Conservation (phyloP, 768 basidiomycete genomes). For the Suillus subluteus region DNA sequence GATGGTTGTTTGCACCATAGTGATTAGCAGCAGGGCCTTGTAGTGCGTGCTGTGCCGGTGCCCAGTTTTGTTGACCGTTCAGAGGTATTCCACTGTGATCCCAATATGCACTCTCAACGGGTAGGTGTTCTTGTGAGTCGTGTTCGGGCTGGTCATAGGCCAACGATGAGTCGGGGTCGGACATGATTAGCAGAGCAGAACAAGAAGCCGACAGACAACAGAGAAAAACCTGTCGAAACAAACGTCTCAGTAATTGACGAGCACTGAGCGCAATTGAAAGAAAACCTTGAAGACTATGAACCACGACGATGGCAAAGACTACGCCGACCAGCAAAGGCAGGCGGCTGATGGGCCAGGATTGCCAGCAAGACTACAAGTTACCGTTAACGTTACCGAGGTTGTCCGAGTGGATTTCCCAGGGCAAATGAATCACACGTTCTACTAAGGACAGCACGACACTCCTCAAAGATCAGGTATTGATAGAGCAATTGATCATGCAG, state of each 20-base stretch:
- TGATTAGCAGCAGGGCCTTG: slow-evolving; percentile 19
- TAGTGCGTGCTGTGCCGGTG: slow-evolving; percentile 9
- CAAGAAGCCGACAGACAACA: not conserved
- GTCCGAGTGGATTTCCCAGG: slow-evolving; percentile 9
- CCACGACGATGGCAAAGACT: not conserved
- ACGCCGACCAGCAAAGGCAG: not conserved
- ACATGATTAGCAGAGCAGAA: slow-evolving; percentile 26
- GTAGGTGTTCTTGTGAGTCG: slow-evolving; percentile 15
- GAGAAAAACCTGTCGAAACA: slow-evolving; percentile 7
- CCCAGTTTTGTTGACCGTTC: slow-evolving; percentile 15
- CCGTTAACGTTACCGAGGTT: not conserved
- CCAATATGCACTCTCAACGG: not conserved
- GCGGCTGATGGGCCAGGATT: not conserved
- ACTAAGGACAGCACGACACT: not conserved
- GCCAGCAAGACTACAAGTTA: not conserved
- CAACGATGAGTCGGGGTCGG: slow-evolving; percentile 21
- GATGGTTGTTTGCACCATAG: slow-evolving; percentile 16
- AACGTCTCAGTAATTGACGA: not conserved
- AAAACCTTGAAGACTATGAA: not conserved
- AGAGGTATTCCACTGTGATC: slow-evolving; percentile 4
- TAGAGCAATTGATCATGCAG: slow-evolving; percentile 9
- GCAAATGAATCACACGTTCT: slow-evolving; percentile 2
- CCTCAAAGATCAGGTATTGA: not conserved
- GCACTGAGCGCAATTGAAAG: slow-evolving; percentile 1
- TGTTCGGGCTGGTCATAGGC: slow-evolving; percentile 33